Conservation (phyloP, 257 asterid genomes). For the Scutellaria galericulata region DNA sequence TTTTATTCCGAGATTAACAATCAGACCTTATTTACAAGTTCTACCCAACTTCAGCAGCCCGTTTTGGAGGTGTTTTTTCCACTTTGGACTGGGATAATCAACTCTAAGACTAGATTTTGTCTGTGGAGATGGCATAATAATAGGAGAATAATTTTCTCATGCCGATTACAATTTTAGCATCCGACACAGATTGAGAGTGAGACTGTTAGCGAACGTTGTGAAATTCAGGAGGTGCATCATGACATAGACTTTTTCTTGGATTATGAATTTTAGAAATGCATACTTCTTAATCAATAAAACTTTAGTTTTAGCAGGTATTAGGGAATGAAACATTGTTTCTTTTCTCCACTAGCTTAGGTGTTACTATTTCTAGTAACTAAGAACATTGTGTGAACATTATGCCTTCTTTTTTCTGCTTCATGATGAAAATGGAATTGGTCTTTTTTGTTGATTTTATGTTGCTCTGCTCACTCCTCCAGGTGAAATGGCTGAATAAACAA, state of each 20-base stretch:
- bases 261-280: not conserved
- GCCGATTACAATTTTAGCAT: constrained; percentile 8
- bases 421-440: constrained; percentile 17
- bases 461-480: constrained; percentile 57
- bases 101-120: not conserved
- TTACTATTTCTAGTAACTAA: not conserved
- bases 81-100: constrained; percentile 1
- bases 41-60: not conserved
- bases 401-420: constrained; percentile 17
- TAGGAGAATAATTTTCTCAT: not conserved
- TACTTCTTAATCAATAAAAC: constrained; percentile 20
- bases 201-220: not conserved
- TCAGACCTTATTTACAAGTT: not conserved
- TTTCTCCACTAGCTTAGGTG: constrained; percentile 3
- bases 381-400: constrained; percentile 13
- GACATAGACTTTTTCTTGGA: not conserved
- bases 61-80: constrained; percentile 10
- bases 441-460: constrained; percentile 27
- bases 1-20: not conserved
- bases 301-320: constrained; percentile 6
- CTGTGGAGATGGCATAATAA: not conserved
- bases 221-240: constrained; percentile 19
- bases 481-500: constrained; percentile 95
- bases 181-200: not conserved
- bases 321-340: not conserved